Evolutionary conservation across 2,329 filamentous ascomycete species (phyloP), one percentile per base, ranked within the genome.

Genomic region (Botryotinia convoluta): DNA sequence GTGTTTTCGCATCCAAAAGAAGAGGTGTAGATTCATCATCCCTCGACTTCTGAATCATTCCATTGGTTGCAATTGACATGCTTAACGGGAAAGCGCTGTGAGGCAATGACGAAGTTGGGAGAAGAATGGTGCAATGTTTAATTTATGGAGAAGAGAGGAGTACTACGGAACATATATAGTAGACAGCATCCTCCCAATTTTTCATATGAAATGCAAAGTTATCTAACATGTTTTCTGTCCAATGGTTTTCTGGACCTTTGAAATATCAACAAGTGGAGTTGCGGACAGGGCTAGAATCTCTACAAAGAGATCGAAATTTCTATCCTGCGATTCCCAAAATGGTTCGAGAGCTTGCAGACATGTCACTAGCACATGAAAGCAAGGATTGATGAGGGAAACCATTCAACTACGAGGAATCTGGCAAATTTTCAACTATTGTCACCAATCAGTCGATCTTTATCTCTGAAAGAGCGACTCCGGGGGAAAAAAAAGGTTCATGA

Each of bases 11-110:
- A 29, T 54, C 63, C 44, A 8, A 54, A n/a, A 54, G 45, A 8
- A 67, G 37, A 35, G 61, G 48, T n/a, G 61, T 72, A 37, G 4
- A 29, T 59, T 72, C 61, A 59, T 65, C 37, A 57, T 26, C 16
- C 26, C 9, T 39, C 14, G 18, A 45, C n/a, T 12, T n/a, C 8
- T 8, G 48, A 26, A 29, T 18, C 45, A 48, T 29, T 26, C 9
- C 32, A 26, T 44, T 32, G 32, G 45, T 35, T n/a, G 1, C 9
- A 64, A 39, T n/a, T 54, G 35, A 9, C 35, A 71, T 64, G 4
- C 6, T 64, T 51, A 26, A 42, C 12, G 26, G 48, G 57, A 20
- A 22, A n/a, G 39, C 9, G 4, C 22, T 7, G 4, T 26, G 37
- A 59, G 37, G 35, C 37, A 29, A 44, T 69, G 65, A 42, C 10